Evolutionary conservation across 202 grass and related monocot genomes (phyloP).

Genomic region (Thinopyrum obtusiflorum): DNA sequence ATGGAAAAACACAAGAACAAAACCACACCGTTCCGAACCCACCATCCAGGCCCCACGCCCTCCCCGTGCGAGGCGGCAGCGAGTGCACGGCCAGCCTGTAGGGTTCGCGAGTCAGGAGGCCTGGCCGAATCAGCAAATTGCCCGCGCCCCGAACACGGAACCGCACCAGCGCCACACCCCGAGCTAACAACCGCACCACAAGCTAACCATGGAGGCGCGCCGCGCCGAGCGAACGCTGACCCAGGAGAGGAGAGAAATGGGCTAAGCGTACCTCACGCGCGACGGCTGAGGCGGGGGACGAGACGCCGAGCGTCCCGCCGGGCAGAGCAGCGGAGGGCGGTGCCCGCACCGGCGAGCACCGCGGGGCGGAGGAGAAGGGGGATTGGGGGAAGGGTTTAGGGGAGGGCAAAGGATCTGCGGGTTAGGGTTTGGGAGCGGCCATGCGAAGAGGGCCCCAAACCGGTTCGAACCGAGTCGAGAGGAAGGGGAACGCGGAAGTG

Average conservation of each 20-base stretch:
- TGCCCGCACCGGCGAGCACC: slow-evolving; percentile 5
- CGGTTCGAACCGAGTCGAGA: background rate
- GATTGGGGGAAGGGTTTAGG: background rate
- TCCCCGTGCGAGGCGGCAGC: background rate
- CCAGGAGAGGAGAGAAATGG: background rate
- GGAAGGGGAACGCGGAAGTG: background rate
- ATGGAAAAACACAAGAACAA: background rate
- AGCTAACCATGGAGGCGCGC: background rate
- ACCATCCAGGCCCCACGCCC: background rate
- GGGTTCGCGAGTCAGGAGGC: background rate
- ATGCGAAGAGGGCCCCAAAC: slow-evolving; percentile 11
- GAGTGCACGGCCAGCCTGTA: background rate
- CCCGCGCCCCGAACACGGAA: background rate
- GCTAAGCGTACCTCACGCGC: slow-evolving; percentile 29
- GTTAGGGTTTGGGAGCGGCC: slow-evolving; percentile 52
- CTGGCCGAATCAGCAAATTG: background rate
- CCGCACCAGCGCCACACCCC: background rate
- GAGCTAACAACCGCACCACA: background rate
- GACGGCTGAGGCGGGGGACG: background rate
- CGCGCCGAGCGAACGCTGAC: background rate
- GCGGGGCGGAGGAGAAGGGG: background rate
- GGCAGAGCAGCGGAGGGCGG: background rate
- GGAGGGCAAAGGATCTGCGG: slow-evolving; percentile 21
- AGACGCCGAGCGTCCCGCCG: background rate
- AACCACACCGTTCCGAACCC: background rate